Base-by-base conservation (phyloP, 805 yeast species). In the Metschnikowia drakensbergensis region DNA sequence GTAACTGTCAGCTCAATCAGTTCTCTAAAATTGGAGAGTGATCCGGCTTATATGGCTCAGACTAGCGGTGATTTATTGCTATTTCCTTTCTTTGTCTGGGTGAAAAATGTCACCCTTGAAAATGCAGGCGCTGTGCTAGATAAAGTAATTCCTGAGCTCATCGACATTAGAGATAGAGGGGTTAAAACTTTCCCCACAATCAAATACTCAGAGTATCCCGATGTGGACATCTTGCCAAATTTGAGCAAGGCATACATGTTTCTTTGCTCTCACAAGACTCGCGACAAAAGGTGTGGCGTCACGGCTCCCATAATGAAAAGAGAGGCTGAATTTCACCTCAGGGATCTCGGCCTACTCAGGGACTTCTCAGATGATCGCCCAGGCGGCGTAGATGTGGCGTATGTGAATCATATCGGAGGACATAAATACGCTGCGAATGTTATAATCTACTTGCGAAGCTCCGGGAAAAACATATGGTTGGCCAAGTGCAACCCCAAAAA, bases 391-490 rank as follows among this genome's bases (percentile, higher is more conserved):
- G 69, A 72, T 5, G 88, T 90, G 2, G 72, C 77, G 1, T 90
- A 65, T 57, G 78, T 86, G 29, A 90, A 88, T 60, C 99, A 92
- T 65, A 86, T 92, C 27, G 99, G 99, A 5, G 98, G 98, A 4
- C 99, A 92, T 68, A 94, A 94, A 65, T 94, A 74, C 66, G 89
- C 94, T 1, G 97, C 97, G 2, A 92, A 92, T 64, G 86, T 88
- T 3, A 75, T 89, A 45, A 79, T 92, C 11, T 90, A 89, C 62
- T 68, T 82, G 54, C 82, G 77, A 54, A 46, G 55, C 13, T 69
- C 79, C 8, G 95, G 94, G 5, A 86, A 87, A 55, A 82, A 84
- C 49, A 79, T 90, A 28, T 90, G 97, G 97, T 71, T 88, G 61
- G 99, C 96, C 0, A 76, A 92, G 52, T 84, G 95, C 47, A 75